Evolutionary conservation across 2,329 filamentous ascomycete species (phyloP), one percentile per base, ranked within the genome.

Genomic region (Cladosporium sp.): DNA sequence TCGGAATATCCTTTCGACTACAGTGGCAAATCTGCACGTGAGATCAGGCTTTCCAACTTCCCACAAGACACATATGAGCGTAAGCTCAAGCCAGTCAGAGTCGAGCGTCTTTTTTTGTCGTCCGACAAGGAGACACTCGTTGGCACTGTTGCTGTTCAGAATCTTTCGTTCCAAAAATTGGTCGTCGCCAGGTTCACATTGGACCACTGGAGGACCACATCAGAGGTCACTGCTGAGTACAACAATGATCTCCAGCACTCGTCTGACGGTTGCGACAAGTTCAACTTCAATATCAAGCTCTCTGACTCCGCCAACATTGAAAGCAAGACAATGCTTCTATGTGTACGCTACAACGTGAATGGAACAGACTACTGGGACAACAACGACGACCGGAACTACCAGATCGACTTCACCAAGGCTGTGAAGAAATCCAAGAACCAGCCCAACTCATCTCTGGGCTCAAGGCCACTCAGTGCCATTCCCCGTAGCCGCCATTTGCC

Each of bases 191-290:
- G 95, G 60, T 99, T 99, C 78, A 99, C 95, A 0, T 85, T 97
- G 56, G 95, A 99, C 78, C 95, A 96, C 80, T 99, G 95, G 95
- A 97, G 96, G 84, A 99, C 95, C 0, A 96, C 93, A 0, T 99
- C 95, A 0, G 95, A 99, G 76, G 91, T 98, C 1, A 85, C 85
- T 44, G 94, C 92, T n/a, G 93, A 97, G 73, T 99, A 87, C 80
- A 89, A 89, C 76, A 87, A 91, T 68, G 91, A 95, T 79, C 86
- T 94, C 55, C 87, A 88, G 52, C 86, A 90, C 50, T 82, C 81
- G 3, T 52, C 70, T 0, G 81, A 86, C 26, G 88, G 89, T 57
- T 89, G 90, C 72, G 95, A 99, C 77, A 88, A 92, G 46, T 99
- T 99, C 81, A 91, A 89, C 75, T 99, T 99, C 80, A 92, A 88